Percentiles rank a stretch among this genome's conserved stretches.
Conservation (phyloP, 495 filamentous ascomycete species). For the Hypoxylon subgilvum region DNA sequence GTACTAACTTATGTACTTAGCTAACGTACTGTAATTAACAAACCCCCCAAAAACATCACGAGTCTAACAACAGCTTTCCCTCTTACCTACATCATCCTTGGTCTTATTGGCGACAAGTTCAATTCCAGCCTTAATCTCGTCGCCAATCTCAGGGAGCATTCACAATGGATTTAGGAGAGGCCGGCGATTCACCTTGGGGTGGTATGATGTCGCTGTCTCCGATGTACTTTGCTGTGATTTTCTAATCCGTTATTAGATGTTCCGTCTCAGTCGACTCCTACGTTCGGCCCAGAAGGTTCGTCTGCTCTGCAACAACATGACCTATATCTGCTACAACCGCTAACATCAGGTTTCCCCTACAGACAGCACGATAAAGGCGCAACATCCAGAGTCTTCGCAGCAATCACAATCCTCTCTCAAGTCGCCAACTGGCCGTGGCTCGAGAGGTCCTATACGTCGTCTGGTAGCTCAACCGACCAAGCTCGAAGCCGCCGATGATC, state of each 20-base stretch:
- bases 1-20: too few relatives aligned
- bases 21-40: slow-evolving; percentile 13
- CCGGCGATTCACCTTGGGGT: slow-evolving; percentile 72
- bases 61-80: too few relatives aligned
- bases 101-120: slow-evolving; percentile 10
- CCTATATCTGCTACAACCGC: slow-evolving; percentile 38
- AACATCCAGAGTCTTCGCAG: slow-evolving; percentile 38
- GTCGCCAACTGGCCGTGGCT: slow-evolving; percentile 39
- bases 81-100: not conserved
- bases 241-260: slow-evolving; percentile 55
- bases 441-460: slow-evolving; percentile 59
- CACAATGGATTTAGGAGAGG: slow-evolving; percentile 67
- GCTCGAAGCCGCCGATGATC: slow-evolving; percentile 82
- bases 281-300: slow-evolving; percentile 34
- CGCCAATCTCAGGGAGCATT: slow-evolving; percentile 10
- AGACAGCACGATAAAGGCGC: slow-evolving; percentile 18
- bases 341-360: slow-evolving; percentile 34
- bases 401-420: slow-evolving; percentile 44
- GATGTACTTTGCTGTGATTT: slow-evolving; percentile 13
- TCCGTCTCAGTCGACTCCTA: slow-evolving; percentile 57
- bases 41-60: slow-evolving; percentile 25
- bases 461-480: slow-evolving; percentile 80
- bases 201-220: slow-evolving; percentile 56
- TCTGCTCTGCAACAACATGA: slow-evolving; percentile 11
- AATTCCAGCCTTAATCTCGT: slow-evolving; percentile 8